Evolutionary conservation across 768 basidiomycete genomes (phyloP).

Genomic region (Leccinum aurantiacum): DNA sequence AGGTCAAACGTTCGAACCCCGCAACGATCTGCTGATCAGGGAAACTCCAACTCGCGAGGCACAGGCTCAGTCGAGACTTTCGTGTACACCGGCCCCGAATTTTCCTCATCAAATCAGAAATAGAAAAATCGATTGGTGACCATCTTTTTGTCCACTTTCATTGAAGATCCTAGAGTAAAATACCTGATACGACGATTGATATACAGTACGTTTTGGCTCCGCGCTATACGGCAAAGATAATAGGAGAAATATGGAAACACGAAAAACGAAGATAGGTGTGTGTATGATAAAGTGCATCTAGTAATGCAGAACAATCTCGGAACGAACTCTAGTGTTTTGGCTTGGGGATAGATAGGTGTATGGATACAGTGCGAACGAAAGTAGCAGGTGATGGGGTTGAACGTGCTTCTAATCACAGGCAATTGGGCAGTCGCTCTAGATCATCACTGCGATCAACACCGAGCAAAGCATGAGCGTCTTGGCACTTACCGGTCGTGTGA

Average conservation of each 20-base stretch:
- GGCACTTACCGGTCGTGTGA: conserved; percentile 57
- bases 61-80: background rate
- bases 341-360: conserved; percentile 8
- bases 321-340: conserved; percentile 26
- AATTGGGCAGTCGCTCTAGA: conserved; percentile 51
- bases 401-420: conserved; percentile 46
- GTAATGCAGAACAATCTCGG: conserved; percentile 5
- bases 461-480: background rate
- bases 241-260: conserved; percentile 16
- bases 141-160: conserved; percentile 3
- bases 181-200: conserved; percentile 10
- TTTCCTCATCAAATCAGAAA: background rate
- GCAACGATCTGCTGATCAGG: background rate
- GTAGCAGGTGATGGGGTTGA: background rate
- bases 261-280: conserved; percentile 13
- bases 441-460: conserved; percentile 6
- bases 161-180: conserved; percentile 21
- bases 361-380: conserved; percentile 28
- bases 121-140: background rate
- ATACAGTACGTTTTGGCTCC: conserved; percentile 28
- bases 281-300: conserved; percentile 23
- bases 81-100: background rate
- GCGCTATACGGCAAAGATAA: conserved; percentile 11
- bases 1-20: background rate
- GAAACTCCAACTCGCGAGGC: background rate